Evolutionary conservation across 1,139 yeast genomes (phyloP), one percentile per base, ranked within the genome.

Genomic region (Schwanniomyces etchellsii): DNA sequence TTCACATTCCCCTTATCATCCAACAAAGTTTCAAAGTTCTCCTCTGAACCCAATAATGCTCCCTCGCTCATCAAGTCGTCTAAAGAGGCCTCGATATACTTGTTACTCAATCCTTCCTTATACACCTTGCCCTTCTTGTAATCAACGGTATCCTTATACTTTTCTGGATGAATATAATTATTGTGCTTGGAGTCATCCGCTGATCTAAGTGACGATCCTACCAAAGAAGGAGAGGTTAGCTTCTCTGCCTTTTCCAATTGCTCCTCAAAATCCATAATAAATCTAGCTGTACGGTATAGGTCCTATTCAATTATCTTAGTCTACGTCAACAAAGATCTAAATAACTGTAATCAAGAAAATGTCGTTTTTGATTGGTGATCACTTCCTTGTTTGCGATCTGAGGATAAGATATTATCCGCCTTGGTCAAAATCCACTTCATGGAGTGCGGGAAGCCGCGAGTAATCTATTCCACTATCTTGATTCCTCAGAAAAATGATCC

Each of bases 1-100:
- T 67, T 74, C 28, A 77, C 59, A 32, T 67, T 60, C 2, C 82
- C 83, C 27, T 64, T 60, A 10, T 59, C 57, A 41, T 76, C 81
- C 43, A 77, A 55, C 31, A 71, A 60, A 21, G 57, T 55, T 15
- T 70, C 78, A 41, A 77, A 67, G 40, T 66, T 71, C 39, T 68
- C 77, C 35, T 75, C 81, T 14, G 75, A 74, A 6, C 74, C 74
- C 40, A 75, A 46, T 32, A 77, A 56, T 0, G 81, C 82, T 14
- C 84, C 83, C 44, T 76, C 82, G 27, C 55, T 69, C 36, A 66
- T 70, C 44, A 76, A 61, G 27, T 77, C 80, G 37, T 70, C 79
- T 40, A 76, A 64, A 0, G 76, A 64, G 17, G 75, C 70, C 27
- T 69, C 51, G 20, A 66, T 48, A 16, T 57, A 44, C 17, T 43